These are phyloP conservation scores for Falciphora oryzae DNA, from an alignment of 2,329 filamentous ascomycete genomes.

Conservation along the genomic window DNA sequence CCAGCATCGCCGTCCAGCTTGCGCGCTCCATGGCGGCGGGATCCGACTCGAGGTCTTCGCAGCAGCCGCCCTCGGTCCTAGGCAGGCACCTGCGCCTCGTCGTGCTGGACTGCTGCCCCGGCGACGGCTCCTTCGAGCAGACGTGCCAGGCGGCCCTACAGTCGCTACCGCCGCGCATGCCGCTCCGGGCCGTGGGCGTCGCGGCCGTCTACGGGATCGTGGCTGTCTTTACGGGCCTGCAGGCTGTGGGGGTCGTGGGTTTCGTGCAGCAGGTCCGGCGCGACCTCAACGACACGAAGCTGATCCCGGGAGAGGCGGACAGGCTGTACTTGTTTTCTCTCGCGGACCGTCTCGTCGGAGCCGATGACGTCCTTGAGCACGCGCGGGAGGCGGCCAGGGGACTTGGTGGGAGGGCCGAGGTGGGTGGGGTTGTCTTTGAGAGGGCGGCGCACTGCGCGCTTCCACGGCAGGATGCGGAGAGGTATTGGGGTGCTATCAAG, in stretches of 20 bases:
- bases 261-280: constrained; percentile 3
- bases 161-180: no score
- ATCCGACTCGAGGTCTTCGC: no score
- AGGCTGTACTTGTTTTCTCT: constrained; percentile 3
- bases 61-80: no score
- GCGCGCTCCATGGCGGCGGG: no score
- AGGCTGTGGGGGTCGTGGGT: not conserved
- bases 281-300: not conserved
- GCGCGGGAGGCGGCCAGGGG: not conserved
- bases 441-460: constrained; percentile 2
- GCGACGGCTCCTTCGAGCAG: no score
- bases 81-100: no score
- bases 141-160: no score
- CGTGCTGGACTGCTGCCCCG: no score
- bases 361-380: not conserved
- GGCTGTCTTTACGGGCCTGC: not conserved
- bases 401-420: not conserved
- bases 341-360: not conserved
- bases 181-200: no score
- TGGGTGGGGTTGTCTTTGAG: not conserved
- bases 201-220: no score
- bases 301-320: not conserved
- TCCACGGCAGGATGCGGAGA: not conserved
- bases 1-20: no score
- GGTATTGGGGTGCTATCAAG: not conserved